phyloP scores from a whole-genome alignment of 2,329 filamentous ascomycete genomes.

The Fusarium chuoi region DNA sequence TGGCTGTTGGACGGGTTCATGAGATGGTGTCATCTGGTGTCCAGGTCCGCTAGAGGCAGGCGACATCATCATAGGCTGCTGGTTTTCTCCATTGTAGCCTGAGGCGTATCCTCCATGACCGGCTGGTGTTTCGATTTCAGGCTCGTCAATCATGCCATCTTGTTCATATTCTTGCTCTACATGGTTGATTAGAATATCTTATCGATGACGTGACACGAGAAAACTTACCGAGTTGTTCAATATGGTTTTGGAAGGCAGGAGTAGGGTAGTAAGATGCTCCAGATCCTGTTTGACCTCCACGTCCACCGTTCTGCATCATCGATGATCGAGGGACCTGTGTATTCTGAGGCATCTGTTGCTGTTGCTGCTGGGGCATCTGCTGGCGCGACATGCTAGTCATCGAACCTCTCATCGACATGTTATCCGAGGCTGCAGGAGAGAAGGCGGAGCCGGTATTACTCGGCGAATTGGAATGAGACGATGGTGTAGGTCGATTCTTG shows the following conservation, averaged over 20 bases:
- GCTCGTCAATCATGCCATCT: conserved; percentile 87
- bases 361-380: conserved; percentile 46
- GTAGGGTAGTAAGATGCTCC: conserved; percentile 78
- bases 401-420: conserved; percentile 56
- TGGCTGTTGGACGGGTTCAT: conserved; percentile 43
- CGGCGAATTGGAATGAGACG: conserved; percentile 75
- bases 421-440: conserved; percentile 59
- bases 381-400: conserved; percentile 48
- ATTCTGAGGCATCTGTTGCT: conserved; percentile 39
- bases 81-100: conserved; percentile 60
- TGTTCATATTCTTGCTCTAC: conserved; percentile 98
- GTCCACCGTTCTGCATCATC: conserved; percentile 51
- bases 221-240: conserved; percentile 91
- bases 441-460: conserved; percentile 60
- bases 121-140: conserved; percentile 74
- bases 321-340: conserved; percentile 45
- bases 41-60: conserved; percentile 53
- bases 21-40: conserved; percentile 51
- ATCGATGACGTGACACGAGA: conserved; percentile 57
- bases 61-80: conserved; percentile 56
- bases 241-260: conserved; percentile 87
- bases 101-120: conserved; percentile 74
- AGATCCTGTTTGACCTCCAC: conserved; percentile 53
- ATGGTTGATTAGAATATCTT: conserved; percentile 72
- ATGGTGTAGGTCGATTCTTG: conserved; percentile 82